phyloP scores from a whole-genome alignment of 345 rosid species.

The Arabis alpina region DNA sequence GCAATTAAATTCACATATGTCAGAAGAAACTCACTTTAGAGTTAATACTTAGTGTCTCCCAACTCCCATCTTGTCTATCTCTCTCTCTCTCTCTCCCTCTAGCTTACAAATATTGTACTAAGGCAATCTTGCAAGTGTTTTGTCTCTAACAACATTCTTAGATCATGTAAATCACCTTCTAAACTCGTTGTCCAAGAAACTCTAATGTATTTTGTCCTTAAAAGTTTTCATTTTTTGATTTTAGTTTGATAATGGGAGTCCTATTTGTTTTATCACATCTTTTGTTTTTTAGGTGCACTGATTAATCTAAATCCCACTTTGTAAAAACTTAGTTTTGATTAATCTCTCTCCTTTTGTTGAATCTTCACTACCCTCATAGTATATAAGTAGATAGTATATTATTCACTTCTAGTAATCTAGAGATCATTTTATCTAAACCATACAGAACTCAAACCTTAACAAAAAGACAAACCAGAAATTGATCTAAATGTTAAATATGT shows the following conservation, averaged over 20 bases:
- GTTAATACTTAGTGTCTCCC: conserved; percentile 35
- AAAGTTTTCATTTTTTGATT: not conserved
- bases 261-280: not conserved
- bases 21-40: conserved; percentile 39
- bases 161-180: conserved; percentile 4
- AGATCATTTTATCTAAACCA: no score
- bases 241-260: not conserved
- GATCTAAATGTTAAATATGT: no score
- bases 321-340: not conserved
- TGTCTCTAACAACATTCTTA: conserved; percentile 1
- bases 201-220: not conserved
- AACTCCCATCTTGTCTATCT: conserved; percentile 41
- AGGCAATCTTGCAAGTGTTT: conserved; percentile 5
- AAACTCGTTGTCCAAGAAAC: conserved; percentile 3
- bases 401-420: no score
- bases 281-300: not conserved
- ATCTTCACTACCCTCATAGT: not conserved
- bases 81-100: not conserved
- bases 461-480: no score
- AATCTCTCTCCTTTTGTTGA: not conserved
- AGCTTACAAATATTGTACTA: conserved; percentile 2
- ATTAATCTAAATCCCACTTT: not conserved
- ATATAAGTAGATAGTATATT: no score
- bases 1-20: conserved; percentile 34
- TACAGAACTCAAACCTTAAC: no score